Evolutionary conservation across 129 eudicot genomes (phyloP), one percentile per base, ranked within the genome.

Genomic region (Flaveria trinervia): DNA sequence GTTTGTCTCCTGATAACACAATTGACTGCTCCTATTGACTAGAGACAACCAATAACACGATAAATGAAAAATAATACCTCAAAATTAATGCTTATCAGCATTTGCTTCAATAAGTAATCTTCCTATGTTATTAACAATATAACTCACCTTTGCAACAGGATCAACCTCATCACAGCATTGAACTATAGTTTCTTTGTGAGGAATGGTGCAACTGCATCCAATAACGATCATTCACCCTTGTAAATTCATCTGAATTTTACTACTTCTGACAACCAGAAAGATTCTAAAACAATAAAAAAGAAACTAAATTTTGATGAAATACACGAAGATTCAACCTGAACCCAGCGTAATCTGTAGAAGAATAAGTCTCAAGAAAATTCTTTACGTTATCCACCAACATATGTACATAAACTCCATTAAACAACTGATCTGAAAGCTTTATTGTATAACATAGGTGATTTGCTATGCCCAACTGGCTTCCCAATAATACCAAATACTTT

Each of bases 401-500:
- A 79, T 80, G 97, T 74, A 93, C 79, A 80, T 79, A 93, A 57
- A 91, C 92, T 45, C 98, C 97, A 83, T 91, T 81, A 41, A 89
- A 85, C 98, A 84, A 84, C 86, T n/a, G 86, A 78, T 84, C 81
- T 91, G 77, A 91, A 93, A 33, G 98, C 89, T 84, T 77, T 76
- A 59, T 93, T 93, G 78, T 88, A 91, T 54, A 93, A 72, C 59
- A 79, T 61, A 57, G 98, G 97, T 54, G 96, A 87, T 76, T 93
- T 93, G 84, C 98, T 94, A 80, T 94, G 97, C n/a, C 93, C 85
- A 54, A 94, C 94, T 51, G 98, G 98, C 71, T 94, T 94, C 84
- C 97, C 98, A 14, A 91, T 87, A 23, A 94, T 82, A 61, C 98
- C 97, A 80, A 56, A 89, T 43, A 94, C 84, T 85, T 93, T 91